These are phyloP conservation scores for Penstemon barbatus DNA, from an alignment of 257 asterid genomes.

Conservation along the genomic window DNA sequence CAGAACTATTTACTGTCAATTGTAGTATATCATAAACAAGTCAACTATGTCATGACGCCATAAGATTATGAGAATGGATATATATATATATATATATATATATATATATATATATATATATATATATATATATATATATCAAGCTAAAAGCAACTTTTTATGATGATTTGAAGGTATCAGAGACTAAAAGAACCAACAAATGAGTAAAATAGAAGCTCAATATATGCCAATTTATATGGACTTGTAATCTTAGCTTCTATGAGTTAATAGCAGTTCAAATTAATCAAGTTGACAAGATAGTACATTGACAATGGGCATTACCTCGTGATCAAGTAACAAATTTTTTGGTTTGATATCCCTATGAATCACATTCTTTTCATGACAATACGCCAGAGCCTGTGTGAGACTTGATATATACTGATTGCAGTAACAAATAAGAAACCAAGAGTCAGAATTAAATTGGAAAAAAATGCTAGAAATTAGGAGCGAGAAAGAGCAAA, in stretches of 20 bases:
- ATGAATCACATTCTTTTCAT: constrained; percentile 93
- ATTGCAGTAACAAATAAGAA: constrained; percentile 16
- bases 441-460: constrained; percentile 16
- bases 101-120: too few relatives aligned
- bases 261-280: too few relatives aligned
- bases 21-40: too few relatives aligned
- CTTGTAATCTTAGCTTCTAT: too few relatives aligned
- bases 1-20: too few relatives aligned
- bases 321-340: constrained; percentile 90
- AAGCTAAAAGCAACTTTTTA: too few relatives aligned
- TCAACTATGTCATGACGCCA: too few relatives aligned
- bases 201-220: constrained; percentile 20
- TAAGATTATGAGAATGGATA: too few relatives aligned
- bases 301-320: constrained; percentile 27
- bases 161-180: too few relatives aligned
- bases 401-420: constrained; percentile 94
- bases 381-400: constrained; percentile 90
- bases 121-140: too few relatives aligned
- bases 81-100: too few relatives aligned
- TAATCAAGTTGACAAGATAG: neutral
- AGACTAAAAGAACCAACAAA: neutral
- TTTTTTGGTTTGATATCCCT: constrained; percentile 97
- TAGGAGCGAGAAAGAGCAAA: neutral
- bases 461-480: neutral
- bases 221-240: too few relatives aligned